Evolutionary conservation across 352 stramenopile genomes (phyloP), one percentile per base, ranked within the genome.

Genomic region (Phytophthora litchii): DNA sequence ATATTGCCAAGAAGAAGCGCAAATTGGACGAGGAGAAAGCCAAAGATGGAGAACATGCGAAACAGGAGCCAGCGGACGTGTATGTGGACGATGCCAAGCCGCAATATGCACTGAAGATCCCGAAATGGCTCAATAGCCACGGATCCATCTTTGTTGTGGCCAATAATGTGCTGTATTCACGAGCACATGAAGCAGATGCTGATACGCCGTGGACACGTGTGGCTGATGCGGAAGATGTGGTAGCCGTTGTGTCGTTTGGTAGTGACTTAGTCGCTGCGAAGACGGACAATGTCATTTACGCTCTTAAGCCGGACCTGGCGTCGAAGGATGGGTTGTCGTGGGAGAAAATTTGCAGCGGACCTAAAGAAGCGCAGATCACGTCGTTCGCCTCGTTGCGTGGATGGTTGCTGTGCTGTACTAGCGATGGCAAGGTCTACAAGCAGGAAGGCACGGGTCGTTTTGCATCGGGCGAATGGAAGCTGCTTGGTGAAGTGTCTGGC

Each of bases 51-150:
- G 72, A 78, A 36, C 54, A 71, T 25, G 67, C 77, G 46, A 43
- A 66, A 25, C 35, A 54, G 32, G 42, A 49, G 32, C 43, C 45
- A 0, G 42, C 43, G 2, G 48, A 60, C 7, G 21, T 43, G 5
- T 71, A 66, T 37, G 54, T 61, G 20, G 58, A 68, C 25, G 60
- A 78, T 20, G 36, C n/a, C 25, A 79, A 76, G 51, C 60, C 63
- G 8, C 36, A 78, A 43, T 78, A 76, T 43, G 35, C 60, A 4
- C 59, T 81, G 10, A 69, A 73, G 51, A 79, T 92, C 34, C 86
- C 86, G 23, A 61, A 71, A 34, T 95, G 86, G 83, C 78, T 95
- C 27, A 81, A 78, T 45, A 90, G 81, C 58, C 76, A 89, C 48
- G 86, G 86, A 3, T 92, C 82, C 40, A 69, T 95, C 23, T 92